phyloP scores from a whole-genome alignment of 805 yeast species.

The Cyberlindnera maclurae region DNA sequence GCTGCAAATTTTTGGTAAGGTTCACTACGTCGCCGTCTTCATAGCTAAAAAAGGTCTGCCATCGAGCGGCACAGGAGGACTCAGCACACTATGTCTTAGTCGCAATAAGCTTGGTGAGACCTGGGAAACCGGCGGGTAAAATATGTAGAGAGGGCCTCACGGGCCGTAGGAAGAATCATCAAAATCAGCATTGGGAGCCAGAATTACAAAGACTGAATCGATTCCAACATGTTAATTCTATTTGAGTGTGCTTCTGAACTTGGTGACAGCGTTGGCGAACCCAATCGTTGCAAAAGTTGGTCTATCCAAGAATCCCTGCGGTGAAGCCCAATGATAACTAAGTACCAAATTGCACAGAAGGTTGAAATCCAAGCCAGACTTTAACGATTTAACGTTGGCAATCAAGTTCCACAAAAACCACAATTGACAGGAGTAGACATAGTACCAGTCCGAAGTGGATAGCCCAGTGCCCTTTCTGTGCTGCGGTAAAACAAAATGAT shows the following conservation, averaged over 20 bases:
- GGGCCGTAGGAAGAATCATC: no score
- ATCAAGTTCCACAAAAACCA: slow-evolving; percentile 15
- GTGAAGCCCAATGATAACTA: slow-evolving; percentile 19
- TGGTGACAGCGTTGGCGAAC: slow-evolving; percentile 11
- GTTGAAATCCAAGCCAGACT: slow-evolving; percentile 8
- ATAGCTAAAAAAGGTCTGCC: no score
- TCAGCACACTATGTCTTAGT: no score
- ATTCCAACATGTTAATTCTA: background rate
- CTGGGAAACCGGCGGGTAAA: no score
- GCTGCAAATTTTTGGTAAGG: no score
- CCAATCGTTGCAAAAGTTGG: slow-evolving; percentile 16
- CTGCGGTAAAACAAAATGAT: slow-evolving; percentile 7
- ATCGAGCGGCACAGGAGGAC: no score
- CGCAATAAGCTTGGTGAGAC: no score
- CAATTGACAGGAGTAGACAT: slow-evolving; percentile 16
- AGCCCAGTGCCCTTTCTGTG: slow-evolving; percentile 8
- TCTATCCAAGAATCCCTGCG: slow-evolving; percentile 12
- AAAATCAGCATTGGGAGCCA: no score
- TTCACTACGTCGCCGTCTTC: no score
- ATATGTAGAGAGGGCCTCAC: no score
- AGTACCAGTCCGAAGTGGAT: slow-evolving; percentile 17
- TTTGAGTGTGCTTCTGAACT: slow-evolving; percentile 5
- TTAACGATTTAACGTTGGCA: slow-evolving; percentile 8
- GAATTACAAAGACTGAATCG: no score
- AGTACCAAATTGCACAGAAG: slow-evolving; percentile 12